Conservation (phyloP, 129 eudicot genomes). For the Helianthus annuus region DNA sequence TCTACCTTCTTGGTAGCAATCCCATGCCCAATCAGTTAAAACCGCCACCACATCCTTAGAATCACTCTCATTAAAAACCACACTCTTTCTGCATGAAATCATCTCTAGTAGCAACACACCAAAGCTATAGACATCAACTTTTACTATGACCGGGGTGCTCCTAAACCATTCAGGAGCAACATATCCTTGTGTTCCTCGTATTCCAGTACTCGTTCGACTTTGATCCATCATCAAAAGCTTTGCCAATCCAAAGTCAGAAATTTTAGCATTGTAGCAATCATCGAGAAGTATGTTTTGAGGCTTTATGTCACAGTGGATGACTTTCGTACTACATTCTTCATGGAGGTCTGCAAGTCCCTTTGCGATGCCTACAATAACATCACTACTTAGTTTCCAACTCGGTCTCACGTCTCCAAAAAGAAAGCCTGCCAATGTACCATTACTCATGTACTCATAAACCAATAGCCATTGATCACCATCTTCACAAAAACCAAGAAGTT, state of each 20-base stretch:
- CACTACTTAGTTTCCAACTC: conserved; percentile 36
- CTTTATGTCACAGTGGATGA: conserved; percentile 54
- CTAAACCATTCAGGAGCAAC: conserved; percentile 64
- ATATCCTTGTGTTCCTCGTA: conserved; percentile 59
- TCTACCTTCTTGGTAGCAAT: conserved; percentile 1
- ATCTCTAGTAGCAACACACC: conserved; percentile 51
- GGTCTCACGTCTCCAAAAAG: conserved; percentile 35
- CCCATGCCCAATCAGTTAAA: conserved; percentile 1
- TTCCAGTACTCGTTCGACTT: conserved; percentile 32
- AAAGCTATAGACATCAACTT: conserved; percentile 60
- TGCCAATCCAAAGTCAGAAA: conserved; percentile 58
- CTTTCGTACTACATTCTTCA: conserved; percentile 53
- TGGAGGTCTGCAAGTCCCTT: conserved; percentile 45
- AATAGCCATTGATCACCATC: conserved; percentile 45
- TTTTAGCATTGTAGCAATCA: conserved; percentile 40
- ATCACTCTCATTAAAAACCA: neutral
- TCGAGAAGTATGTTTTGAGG: conserved; percentile 45
- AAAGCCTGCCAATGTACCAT: conserved; percentile 41
- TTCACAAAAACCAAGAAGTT: conserved; percentile 43
- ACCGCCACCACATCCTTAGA: neutral
- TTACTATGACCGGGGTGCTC: conserved; percentile 30
- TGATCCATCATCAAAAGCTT: conserved; percentile 42
- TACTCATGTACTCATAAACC: conserved; percentile 51
- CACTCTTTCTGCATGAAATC: conserved; percentile 38
- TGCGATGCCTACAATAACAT: conserved; percentile 41